These are phyloP conservation scores for Populus hybrid DNA, from an alignment of 441 rosid genomes.

Conservation along the genomic window DNA sequence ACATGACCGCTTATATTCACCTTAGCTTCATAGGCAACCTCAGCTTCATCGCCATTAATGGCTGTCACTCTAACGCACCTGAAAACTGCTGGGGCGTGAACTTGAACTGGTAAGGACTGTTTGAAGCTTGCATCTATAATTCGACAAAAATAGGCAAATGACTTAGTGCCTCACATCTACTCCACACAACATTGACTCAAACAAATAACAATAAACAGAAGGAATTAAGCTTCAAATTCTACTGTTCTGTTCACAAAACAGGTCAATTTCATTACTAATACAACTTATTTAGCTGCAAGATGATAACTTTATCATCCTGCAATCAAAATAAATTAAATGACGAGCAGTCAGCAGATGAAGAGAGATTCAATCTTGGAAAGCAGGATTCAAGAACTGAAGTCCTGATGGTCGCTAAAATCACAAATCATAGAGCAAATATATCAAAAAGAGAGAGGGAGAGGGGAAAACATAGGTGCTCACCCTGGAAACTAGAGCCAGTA, in stretches of 20 bases:
- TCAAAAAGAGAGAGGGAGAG: neutral
- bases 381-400: neutral
- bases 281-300: neutral
- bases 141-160: neutral
- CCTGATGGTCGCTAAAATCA: neutral
- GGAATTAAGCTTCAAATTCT: neutral
- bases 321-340: neutral
- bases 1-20: constrained; percentile 87
- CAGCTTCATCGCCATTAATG: constrained; percentile 67
- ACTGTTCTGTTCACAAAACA: neutral
- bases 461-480: constrained; percentile 25
- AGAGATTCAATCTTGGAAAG: neutral
- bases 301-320: neutral
- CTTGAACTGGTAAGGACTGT: constrained; percentile 68
- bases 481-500: constrained; percentile 48
- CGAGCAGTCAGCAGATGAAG: neutral
- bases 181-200: neutral
- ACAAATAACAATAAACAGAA: neutral
- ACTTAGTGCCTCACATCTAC: neutral
- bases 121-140: constrained; percentile 46
- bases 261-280: neutral
- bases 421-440: neutral
- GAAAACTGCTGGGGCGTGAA: constrained; percentile 79
- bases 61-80: constrained; percentile 83
- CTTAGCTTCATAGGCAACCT: constrained; percentile 81